Base-by-base conservation (phyloP, 1,284 basidiomycete genomes). In the Ganoderma multipileum region DNA sequence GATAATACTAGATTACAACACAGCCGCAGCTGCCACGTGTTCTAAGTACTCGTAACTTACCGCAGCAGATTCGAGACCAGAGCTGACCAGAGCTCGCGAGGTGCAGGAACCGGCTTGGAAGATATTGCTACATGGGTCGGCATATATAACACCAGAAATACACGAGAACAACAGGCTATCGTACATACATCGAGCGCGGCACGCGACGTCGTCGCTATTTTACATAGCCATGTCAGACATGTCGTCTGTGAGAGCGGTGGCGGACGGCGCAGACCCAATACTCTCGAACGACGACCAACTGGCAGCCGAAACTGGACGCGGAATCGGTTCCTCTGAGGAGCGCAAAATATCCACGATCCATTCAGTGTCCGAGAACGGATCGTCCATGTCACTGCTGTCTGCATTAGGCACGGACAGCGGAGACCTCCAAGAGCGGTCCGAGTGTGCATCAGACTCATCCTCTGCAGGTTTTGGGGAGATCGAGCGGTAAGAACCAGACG, bases 201-300 rank as follows among this genome's bases (percentile, higher is more conserved):
- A 26, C 9, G 6, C 20, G 23, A 8, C 11, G 9, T 7, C 3
- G 36, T 38, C n/a, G 2, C 20, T 18, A 33, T n/a, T 41, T 54
- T 38, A 63, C 14, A 63, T 20, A 14, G 11, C 26, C 50, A 63
- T 41, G 16, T 18, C 11, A 11, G 36, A 23, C 12, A 23, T 33
- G 9, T 7, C 54, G 20, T 64, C 54, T 5, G 28, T 38, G 26
- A 64, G 38, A 28, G 38, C 41, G 2, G 26, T 36, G 9, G n/a
- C n/a, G 30, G 52, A 42, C 14, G 39, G 36, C 28, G 41, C 23
- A 12, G 28, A 63, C 16, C 38, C 59, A n/a, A 68, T 39, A 20
- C 65, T 72, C 3, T 47, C 68, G 8, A 58, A 65, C 0, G 68
- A 72, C 7, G 71, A 72, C 68, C 47, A 66, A 60, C 71, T 72